Evolutionary conservation across 1,284 basidiomycete species (phyloP).

Genomic region (Sporisorium iseilematis-ciliati): DNA sequence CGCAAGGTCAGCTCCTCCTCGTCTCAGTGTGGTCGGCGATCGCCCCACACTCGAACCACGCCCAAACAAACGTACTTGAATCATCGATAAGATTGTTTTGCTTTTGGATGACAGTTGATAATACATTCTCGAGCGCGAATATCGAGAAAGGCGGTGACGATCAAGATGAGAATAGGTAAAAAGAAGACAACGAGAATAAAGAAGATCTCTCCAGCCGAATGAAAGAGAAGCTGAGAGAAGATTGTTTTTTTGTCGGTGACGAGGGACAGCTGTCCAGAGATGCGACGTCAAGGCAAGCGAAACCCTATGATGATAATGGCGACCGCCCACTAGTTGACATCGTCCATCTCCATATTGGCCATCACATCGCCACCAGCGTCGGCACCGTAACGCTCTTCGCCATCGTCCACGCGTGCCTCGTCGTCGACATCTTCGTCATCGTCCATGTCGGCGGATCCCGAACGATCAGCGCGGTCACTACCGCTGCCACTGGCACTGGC

Average conservation of each 20-base stretch:
- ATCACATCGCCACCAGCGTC: constrained; percentile 64
- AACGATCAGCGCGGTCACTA: constrained; percentile 45
- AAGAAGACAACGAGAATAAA: not conserved
- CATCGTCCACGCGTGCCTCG: constrained; percentile 39
- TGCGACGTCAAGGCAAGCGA: not conserved
- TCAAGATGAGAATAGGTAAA: not conserved
- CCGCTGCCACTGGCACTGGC: constrained; percentile 37
- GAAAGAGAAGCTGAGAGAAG: not conserved
- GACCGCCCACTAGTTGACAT: constrained; percentile 37
- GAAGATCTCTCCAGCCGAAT: not conserved
- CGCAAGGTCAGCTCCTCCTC: no score
- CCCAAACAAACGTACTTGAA: no score
- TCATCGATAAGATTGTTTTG: no score
- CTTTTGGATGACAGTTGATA: constrained; percentile 5
- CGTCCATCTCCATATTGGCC: constrained; percentile 69
- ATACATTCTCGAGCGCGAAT: constrained; percentile 7
- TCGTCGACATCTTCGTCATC: constrained; percentile 65
- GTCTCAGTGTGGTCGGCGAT: no score
- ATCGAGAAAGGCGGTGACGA: constrained; percentile 1
- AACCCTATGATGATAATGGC: not conserved
- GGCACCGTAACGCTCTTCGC: constrained; percentile 66
- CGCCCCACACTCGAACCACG: no score
- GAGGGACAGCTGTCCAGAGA: not conserved
- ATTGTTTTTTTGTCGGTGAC: not conserved
- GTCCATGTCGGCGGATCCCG: constrained; percentile 57